Evolutionary conservation across 2,329 filamentous ascomycete genomes (phyloP), one percentile per base, ranked within the genome.

Genomic region (Laburnicola sp.): DNA sequence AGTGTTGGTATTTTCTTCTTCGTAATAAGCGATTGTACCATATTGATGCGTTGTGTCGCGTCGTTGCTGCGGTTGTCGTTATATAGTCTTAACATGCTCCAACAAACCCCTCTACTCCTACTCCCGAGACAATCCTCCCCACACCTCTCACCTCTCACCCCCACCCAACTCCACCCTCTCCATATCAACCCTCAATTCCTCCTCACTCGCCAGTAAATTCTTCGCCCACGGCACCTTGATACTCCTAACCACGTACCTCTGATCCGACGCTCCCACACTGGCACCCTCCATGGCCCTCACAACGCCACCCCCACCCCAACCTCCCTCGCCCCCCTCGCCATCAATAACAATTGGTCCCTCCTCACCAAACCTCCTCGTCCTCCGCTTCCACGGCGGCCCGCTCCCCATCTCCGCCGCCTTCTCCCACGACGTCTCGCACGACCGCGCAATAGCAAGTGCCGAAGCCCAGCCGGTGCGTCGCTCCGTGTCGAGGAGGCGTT

Each of bases 391-490:
- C 0, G 85, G 85, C 3, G 91, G 91, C 0, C 91, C 93, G 39
- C 84, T 81, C 0, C 89, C 89, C 60, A 88, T 78, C 54, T 86
- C 82, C 3, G 84, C 87, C 0, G 88, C 86, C 66, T 86, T 89
- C 52, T 83, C 80, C 94, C 94, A 99, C 0, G 85, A 82, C 2
- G 85, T 86, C 72, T 97, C 92, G 70, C 91, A 96, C 1, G 91
- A 91, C 42, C 83, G 80, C 0, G 90, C 90, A 56, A 97, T 93
- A 35, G 91, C 84, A 30, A 84, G 82, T 1, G 91, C 88, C 1
- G 88, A 91, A 63, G 91, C 87, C 88, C 91, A 97, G 0, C 94
- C 94, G 0, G 91, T 96, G 6, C 94, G 78, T 1, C 86, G 83
- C 2, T 88, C 84, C 34, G 96, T 86, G 61, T 91, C 86, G 60